phyloP scores from a whole-genome alignment of 2,329 filamentous ascomycete species.

The Nectriaceae sp. region DNA sequence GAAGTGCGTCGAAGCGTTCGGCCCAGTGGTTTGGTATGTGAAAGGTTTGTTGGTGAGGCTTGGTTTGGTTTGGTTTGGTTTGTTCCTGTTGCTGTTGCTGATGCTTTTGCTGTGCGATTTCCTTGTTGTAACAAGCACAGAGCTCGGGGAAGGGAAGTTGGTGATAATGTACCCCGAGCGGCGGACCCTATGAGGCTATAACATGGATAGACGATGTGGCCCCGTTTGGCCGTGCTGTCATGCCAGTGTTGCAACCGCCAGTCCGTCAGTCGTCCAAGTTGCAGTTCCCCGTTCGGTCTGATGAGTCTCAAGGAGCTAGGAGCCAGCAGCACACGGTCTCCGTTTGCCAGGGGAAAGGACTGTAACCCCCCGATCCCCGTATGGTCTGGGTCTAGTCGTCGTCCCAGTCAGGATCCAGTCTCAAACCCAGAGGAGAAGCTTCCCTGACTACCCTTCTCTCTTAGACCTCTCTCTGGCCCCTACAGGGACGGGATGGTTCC shows the following conservation, averaged over 20 bases:
- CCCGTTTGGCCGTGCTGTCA: conserved; percentile 20
- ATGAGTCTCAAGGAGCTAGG: too few species aligned
- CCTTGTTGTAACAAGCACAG: conserved; percentile 23
- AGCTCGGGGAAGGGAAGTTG: conserved; percentile 29
- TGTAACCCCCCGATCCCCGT: conserved; percentile 17
- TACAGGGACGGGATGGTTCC: not conserved
- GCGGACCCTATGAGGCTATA: conserved; percentile 11
- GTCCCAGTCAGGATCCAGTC: conserved; percentile 15
- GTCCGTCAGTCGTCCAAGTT: not conserved
- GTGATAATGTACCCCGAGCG: conserved; percentile 28
- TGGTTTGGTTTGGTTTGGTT: too few species aligned
- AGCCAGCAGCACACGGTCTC: not conserved
- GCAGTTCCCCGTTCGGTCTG: not conserved
- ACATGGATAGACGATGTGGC: conserved; percentile 15
- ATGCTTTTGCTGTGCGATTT: too few species aligned
- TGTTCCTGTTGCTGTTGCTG: too few species aligned
- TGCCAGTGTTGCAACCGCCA: conserved; percentile 24
- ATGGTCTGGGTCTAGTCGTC: conserved; percentile 14
- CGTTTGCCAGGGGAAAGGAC: not conserved
- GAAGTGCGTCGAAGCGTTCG: conserved; percentile 22
- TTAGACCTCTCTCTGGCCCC: not conserved
- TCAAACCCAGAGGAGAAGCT: conserved; percentile 25
- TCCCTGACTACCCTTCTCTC: not conserved
- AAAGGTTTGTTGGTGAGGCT: too few species aligned
- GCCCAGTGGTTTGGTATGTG: not conserved